Base-by-base conservation (phyloP, 352 stramenopile species). In the Globisporangium cystogenes region DNA sequence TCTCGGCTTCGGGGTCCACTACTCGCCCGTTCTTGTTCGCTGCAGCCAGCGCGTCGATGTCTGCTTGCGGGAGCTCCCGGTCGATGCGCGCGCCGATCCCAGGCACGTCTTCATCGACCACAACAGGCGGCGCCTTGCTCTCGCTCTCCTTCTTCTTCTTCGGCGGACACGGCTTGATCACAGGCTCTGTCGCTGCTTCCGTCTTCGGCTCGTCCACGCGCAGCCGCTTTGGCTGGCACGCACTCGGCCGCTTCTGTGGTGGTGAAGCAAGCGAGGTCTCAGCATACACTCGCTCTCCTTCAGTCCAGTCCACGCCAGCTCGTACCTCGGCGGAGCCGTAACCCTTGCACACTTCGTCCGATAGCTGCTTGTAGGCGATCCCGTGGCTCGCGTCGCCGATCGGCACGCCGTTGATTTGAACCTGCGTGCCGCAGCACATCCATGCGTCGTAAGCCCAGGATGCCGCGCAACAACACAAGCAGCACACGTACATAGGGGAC, bases 361-460 rank as follows among this genome's bases (percentile, higher is more conserved):
- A 68, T 4, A 93, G 74, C 60, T 84, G 62, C 53, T 88, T 79
- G 53, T 85, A 75, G 15, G 67, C 65, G 47, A 93, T 86, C 11
- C 81, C 83, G 40, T 86, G 66, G 8, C 53, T 66, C 11, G 83
- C 65, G 26, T 87, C 71, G 26, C 83, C 83, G 21, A 90, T 51
- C 10, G 76, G 65, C 4, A 53, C 60, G 4, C 62, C 76, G 53
- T 90, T 86, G 11, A 93, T 58, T 40, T 79, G 55, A n/a, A 87
- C 66, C 76, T 87, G 55, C 16, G 49, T 21, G 3, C 23, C 5
- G 4, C 42, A n/a, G 24, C 4, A 10, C 29, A 33, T 10, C 29
- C 10, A 41, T 8, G n/a, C n/a, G n/a, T n/a, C n/a, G n/a, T n/a
- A n/a, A n/a, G n/a, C n/a, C n/a, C n/a, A n/a, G n/a, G n/a, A n/a